A percentile compares a stretch with the other conserved stretches of the same genome.
These are phyloP conservation scores for Phytopythium delawarense DNA, from an alignment of 352 stramenopile species.

Conservation along the genomic window DNA sequence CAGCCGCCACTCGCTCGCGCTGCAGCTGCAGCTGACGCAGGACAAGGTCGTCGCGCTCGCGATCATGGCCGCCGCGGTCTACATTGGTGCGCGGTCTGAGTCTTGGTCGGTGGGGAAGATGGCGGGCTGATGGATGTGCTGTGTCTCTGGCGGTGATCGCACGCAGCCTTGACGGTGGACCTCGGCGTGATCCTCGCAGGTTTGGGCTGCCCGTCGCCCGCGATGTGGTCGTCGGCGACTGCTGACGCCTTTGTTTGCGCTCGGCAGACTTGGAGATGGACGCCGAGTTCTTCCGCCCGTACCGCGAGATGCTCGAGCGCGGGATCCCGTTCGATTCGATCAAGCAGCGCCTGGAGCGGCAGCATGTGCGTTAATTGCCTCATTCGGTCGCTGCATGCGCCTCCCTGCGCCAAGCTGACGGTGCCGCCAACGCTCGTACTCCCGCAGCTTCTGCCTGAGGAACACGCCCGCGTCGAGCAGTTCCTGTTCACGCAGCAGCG, in stretches of 20 bases:
- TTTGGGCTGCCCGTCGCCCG: neutral
- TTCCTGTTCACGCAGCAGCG: slow-evolving; percentile 38
- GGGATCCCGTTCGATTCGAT: slow-evolving; percentile 62
- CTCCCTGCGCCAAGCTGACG: neutral
- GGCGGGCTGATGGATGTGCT: neutral
- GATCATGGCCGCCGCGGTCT: slow-evolving; percentile 43
- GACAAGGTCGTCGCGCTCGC: slow-evolving; percentile 60
- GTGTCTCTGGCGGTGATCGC: neutral
- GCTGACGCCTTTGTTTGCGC: neutral
- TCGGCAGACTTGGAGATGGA: slow-evolving; percentile 34
- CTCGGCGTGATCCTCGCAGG: slow-evolving; percentile 40
- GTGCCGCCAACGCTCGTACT: neutral
- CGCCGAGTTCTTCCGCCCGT: slow-evolving; percentile 50
- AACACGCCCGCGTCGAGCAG: slow-evolving; percentile 46
- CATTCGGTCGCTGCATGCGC: neutral
- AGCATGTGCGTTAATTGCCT: slow-evolving; percentile 33
- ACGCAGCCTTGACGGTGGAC: slow-evolving; percentile 42
- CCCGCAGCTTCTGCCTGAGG: slow-evolving; percentile 25
- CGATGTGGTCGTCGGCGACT: neutral
- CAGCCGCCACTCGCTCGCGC: slow-evolving; percentile 47
- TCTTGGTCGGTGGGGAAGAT: slow-evolving; percentile 2
- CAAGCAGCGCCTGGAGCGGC: slow-evolving; percentile 63
- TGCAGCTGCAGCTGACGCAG: slow-evolving; percentile 45
- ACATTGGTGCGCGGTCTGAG: slow-evolving; percentile 24
- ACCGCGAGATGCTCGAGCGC: slow-evolving; percentile 55